phyloP scores from a whole-genome alignment of 2,329 filamentous ascomycete genomes.

The Parasarocladium wereldwijsianum region DNA sequence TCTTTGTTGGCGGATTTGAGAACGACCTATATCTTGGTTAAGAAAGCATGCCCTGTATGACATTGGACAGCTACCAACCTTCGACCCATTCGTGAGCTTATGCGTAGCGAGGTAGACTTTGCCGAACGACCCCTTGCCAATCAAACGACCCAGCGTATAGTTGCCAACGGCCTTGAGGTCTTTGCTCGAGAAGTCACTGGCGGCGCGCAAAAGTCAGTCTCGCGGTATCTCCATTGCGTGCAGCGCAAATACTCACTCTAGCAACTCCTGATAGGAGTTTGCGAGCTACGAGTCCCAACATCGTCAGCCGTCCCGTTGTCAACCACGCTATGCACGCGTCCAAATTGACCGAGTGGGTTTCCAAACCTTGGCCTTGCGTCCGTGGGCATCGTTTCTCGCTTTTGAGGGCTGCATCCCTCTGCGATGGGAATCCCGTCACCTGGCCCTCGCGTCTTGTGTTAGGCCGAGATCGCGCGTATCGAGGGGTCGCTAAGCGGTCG shows the following conservation, averaged over 20 bases:
- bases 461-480: too few relatives aligned
- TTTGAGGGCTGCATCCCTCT: constrained; percentile 38
- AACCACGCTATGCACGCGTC: not conserved
- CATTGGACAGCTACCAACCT: constrained; percentile 50
- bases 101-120: constrained; percentile 95
- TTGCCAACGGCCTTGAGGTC: constrained; percentile 90
- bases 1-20: constrained; percentile 96
- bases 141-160: constrained; percentile 79
- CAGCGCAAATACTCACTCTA: constrained; percentile 53
- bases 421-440: not conserved
- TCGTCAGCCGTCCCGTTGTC: constrained; percentile 1
- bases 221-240: not conserved
- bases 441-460: not conserved
- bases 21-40: constrained; percentile 54
- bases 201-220: not conserved
- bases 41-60: not conserved
- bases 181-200: constrained; percentile 81
- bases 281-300: constrained; percentile 52
- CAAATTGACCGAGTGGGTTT: not conserved
- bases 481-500: too few relatives aligned
- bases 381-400: constrained; percentile 41
- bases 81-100: constrained; percentile 96
- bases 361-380: constrained; percentile 45
- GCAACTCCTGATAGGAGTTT: constrained; percentile 88
- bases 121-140: constrained; percentile 95